Conservation (phyloP, 495 filamentous ascomycete species). For the Neurospora sp. region DNA sequence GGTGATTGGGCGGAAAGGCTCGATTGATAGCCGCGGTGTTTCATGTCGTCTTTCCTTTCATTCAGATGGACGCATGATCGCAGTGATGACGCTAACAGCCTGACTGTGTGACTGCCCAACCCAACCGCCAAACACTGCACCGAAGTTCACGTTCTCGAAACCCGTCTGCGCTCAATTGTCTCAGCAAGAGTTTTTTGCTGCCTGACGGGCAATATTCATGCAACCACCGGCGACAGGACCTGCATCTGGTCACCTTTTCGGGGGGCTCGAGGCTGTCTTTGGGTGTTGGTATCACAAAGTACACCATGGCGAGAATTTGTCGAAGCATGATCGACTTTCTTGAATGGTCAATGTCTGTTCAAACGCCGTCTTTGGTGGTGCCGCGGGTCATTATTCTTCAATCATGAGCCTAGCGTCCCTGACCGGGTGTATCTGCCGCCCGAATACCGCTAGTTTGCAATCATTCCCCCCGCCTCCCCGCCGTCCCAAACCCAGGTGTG, state of each 20-base stretch:
- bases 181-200: constrained; percentile 6
- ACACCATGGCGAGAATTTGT: neutral
- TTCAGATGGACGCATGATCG: constrained; percentile 13
- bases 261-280: neutral
- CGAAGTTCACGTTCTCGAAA: constrained; percentile 1
- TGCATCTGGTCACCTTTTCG: neutral
- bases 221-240: neutral
- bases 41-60: constrained; percentile 17
- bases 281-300: neutral
- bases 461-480: neutral
- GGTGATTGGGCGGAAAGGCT: constrained; percentile 16
- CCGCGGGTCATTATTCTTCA: neutral
- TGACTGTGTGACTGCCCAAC: constrained; percentile 27
- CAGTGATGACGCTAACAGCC: constrained; percentile 7
- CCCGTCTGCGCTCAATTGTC: neutral
- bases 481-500: neutral
- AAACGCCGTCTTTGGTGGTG: neutral
- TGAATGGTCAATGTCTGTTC: neutral
- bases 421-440: neutral
- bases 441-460: neutral
- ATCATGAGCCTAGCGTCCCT: neutral
- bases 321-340: neutral
- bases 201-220: constrained; percentile 7
- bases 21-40: constrained; percentile 17
- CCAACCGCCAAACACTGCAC: neutral